Conservation (phyloP, 164 flowering plant genomes). For the Hamamelis virginiana region DNA sequence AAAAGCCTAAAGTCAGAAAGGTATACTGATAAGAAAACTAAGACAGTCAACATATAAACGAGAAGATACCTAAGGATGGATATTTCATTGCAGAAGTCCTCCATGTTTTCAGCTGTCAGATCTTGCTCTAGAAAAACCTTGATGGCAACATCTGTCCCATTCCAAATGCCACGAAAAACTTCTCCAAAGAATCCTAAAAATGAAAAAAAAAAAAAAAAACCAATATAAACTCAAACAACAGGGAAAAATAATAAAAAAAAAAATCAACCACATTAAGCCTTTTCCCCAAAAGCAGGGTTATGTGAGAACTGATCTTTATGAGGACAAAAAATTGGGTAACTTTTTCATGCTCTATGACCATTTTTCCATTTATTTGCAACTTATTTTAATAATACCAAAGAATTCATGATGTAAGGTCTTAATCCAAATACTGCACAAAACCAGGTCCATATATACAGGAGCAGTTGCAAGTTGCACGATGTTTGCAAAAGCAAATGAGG, state of each 20-base stretch:
- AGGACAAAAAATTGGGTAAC: too few species aligned
- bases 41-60: neutral
- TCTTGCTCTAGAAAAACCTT: constrained; percentile 96
- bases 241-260: neutral
- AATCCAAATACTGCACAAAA: too few species aligned
- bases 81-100: constrained; percentile 97
- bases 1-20: constrained; percentile 24
- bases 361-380: too few species aligned
- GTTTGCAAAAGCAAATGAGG: too few species aligned
- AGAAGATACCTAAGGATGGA: constrained; percentile 71
- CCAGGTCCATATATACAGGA: too few species aligned
- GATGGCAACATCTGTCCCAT: constrained; percentile 97
- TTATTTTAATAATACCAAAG: too few species aligned
- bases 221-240: neutral
- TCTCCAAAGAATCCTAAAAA: constrained; percentile 89
- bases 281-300: neutral
- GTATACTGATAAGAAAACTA: constrained; percentile 7
- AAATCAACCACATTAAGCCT: neutral
- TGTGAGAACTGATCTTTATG: too few species aligned
- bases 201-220: neutral
- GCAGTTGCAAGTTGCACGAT: too few species aligned
- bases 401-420: too few species aligned
- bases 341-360: too few species aligned
- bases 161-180: constrained; percentile 97
- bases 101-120: constrained; percentile 92